These are phyloP conservation scores for Ustilago curta DNA, from an alignment of 1,284 basidiomycete species.

Conservation along the genomic window DNA sequence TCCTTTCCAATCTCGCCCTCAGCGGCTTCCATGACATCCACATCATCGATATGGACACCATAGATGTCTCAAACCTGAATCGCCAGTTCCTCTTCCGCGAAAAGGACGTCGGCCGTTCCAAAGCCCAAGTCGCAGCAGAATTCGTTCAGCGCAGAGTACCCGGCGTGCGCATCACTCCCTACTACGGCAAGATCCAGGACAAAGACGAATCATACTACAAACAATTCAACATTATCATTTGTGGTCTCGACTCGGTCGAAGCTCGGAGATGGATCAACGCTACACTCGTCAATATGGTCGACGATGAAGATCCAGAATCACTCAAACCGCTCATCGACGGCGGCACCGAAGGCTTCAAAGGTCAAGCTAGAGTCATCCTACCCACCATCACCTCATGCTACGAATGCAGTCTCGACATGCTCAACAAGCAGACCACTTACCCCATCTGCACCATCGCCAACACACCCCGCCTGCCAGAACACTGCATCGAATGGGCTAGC, in stretches of 20 bases:
- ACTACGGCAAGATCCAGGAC: slow-evolving; percentile 98
- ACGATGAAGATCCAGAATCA: slow-evolving; percentile 84
- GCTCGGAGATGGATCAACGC: slow-evolving; percentile 99
- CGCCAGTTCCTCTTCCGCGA: slow-evolving; percentile 95
- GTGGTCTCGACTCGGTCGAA: slow-evolving; percentile 87
- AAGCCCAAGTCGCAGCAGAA: slow-evolving; percentile 91
- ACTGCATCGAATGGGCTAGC: slow-evolving; percentile 99
- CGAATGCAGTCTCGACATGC: slow-evolving; percentile 97
- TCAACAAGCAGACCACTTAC: slow-evolving; percentile 95
- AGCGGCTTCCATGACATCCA: slow-evolving; percentile 97
- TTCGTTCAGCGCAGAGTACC: slow-evolving; percentile 87
- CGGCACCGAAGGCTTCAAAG: slow-evolving; percentile 99
- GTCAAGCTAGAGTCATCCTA: slow-evolving; percentile 95
- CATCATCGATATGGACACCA: slow-evolving; percentile 99
- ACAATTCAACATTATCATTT: slow-evolving; percentile 96
- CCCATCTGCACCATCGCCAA: slow-evolving; percentile 99
- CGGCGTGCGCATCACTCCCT: slow-evolving; percentile 93
- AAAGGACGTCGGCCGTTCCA: slow-evolving; percentile 92
- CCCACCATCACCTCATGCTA: slow-evolving; percentile 97
- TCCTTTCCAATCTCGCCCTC: slow-evolving; percentile 64
- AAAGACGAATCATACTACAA: slow-evolving; percentile 95
- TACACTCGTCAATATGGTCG: slow-evolving; percentile 91
- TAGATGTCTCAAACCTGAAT: slow-evolving; percentile 98
- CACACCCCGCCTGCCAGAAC: slow-evolving; percentile 95
- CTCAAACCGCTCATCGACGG: slow-evolving; percentile 99